A percentile compares a stretch with the other conserved stretches of the same genome.
Evolutionary conservation across 2,329 filamentous ascomycete species (phyloP).

Genomic region (Phialophora macrospora): DNA sequence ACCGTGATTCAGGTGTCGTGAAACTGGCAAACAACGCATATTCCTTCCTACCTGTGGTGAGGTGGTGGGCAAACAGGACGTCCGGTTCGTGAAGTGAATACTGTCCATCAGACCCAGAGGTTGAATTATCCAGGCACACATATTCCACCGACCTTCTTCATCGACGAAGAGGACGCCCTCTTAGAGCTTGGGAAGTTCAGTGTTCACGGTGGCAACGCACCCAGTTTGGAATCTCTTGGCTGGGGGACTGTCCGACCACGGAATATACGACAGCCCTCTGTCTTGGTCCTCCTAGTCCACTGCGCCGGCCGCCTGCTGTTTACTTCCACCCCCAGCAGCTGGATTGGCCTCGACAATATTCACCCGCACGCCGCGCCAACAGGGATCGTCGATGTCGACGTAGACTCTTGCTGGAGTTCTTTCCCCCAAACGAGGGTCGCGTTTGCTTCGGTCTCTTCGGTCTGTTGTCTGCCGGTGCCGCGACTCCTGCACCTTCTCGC

Average conservation of each 20-base stretch:
- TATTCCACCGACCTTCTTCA: not conserved
- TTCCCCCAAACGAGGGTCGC: not conserved
- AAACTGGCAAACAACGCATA: not conserved
- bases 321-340: not conserved
- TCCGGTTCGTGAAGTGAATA: not conserved
- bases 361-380: slow-evolving; percentile 4
- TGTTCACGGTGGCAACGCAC: not conserved
- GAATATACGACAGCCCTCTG: not conserved
- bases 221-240: not conserved
- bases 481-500: not conserved
- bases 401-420: not conserved
- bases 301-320: not conserved
- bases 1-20: not conserved
- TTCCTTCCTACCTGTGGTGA: not conserved
- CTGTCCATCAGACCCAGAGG: not conserved
- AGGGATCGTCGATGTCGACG: not conserved
- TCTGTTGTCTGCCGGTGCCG: not conserved
- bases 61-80: not conserved
- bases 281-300: not conserved
- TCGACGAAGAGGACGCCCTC: not conserved
- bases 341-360: not conserved
- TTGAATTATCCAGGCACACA: not conserved
- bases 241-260: not conserved
- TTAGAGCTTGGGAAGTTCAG: not conserved
- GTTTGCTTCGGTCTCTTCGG: not conserved